phyloP scores from a whole-genome alignment of 2,329 filamentous ascomycete species.

The Epichloe hybrida region DNA sequence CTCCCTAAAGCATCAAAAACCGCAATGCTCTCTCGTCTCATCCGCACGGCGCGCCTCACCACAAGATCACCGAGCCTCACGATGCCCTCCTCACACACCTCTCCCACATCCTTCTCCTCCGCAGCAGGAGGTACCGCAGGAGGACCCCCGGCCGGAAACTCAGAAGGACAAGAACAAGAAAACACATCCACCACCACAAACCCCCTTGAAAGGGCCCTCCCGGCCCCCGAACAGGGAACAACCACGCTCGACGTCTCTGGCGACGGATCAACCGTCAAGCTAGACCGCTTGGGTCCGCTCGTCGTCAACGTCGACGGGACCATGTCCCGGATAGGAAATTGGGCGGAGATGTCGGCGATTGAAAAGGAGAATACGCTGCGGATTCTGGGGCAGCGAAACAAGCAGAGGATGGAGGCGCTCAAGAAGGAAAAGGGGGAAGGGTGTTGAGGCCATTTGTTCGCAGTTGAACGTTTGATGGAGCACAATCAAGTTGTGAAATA shows the following conservation, averaged over 20 bases:
- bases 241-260: slow-evolving; percentile 21
- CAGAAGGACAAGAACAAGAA: background rate
- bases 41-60: background rate
- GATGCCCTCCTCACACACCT: background rate
- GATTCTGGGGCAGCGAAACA: slow-evolving; percentile 55
- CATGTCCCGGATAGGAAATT: slow-evolving; percentile 58
- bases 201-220: slow-evolving; percentile 10
- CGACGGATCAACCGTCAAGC: slow-evolving; percentile 30
- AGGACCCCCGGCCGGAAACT: background rate
- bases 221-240: slow-evolving; percentile 11
- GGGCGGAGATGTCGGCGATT: slow-evolving; percentile 55
- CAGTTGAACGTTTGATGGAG: too few species aligned
- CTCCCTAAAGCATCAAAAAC: background rate
- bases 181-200: background rate
- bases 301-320: slow-evolving; percentile 63
- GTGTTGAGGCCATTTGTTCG: too few species aligned
- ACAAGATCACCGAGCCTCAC: background rate
- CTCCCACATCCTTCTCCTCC: background rate
- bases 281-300: slow-evolving; percentile 59
- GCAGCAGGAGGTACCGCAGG: background rate
- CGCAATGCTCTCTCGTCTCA: background rate
- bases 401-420: slow-evolving; percentile 43
- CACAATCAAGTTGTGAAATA: too few species aligned
- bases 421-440: slow-evolving; percentile 7
- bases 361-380: slow-evolving; percentile 55